phyloP scores from a whole-genome alignment of 1,139 yeast genomes.

The Sugiyamaella novakii region DNA sequence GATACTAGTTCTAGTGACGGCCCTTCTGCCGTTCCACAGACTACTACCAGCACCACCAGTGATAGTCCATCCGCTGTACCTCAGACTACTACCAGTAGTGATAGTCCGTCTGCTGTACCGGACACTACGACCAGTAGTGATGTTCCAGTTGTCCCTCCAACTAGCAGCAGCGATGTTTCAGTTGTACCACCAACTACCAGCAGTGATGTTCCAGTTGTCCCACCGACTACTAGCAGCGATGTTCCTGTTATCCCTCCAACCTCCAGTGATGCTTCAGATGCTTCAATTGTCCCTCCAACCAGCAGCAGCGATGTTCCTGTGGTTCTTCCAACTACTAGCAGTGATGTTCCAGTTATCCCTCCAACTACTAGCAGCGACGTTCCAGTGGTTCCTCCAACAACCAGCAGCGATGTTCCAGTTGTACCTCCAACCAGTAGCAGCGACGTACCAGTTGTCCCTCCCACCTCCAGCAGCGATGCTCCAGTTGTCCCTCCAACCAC shows the following conservation, averaged over 20 bases:
- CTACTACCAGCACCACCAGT: neutral
- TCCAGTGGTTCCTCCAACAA: neutral
- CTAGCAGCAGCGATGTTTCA: neutral
- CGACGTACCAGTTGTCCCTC: neutral
- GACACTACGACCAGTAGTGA: neutral
- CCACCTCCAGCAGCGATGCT: conserved; percentile 7
- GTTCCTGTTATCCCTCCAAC: neutral
- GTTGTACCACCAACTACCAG: neutral
- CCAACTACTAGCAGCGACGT: neutral
- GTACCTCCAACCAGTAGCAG: too few species aligned
- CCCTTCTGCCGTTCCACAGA: neutral
- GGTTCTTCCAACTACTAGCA: neutral
- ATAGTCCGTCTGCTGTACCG: neutral
- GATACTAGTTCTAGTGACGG: neutral
- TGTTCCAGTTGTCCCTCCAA: neutral
- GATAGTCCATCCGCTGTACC: neutral
- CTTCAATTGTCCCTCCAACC: neutral
- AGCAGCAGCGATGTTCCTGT: conserved; percentile 7
- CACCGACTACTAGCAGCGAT: too few species aligned
- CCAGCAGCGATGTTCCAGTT: neutral
- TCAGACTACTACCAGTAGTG: neutral
- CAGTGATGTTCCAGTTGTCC: neutral
- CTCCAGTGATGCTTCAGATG: neutral
- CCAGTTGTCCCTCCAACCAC: neutral
- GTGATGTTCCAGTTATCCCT: neutral